A percentile compares a stretch with the other conserved stretches of the same genome.
Evolutionary conservation across 768 basidiomycete species (phyloP).

Genomic region (Pleurotus citrinopileatus): DNA sequence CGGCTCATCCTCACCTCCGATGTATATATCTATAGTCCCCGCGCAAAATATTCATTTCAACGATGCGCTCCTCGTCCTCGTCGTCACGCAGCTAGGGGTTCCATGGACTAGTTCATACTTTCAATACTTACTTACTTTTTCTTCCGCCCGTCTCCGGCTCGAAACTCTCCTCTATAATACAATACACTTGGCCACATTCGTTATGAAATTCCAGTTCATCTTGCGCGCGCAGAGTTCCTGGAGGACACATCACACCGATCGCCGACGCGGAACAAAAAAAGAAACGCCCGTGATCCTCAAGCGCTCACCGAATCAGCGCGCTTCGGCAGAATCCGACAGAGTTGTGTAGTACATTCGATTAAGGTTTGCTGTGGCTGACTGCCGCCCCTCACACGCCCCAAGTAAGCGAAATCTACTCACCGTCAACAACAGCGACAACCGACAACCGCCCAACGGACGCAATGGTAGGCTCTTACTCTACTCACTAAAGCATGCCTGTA

Average conservation of each 20-base stretch:
- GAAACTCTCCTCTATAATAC: too few relatives aligned
- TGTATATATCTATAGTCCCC: too few relatives aligned
- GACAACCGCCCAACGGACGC: constrained; percentile 1
- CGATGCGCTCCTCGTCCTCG: not conserved
- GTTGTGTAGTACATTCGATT: constrained; percentile 5
- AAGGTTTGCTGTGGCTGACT: constrained; percentile 6
- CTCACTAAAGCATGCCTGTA: not conserved
- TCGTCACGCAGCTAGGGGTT: too few relatives aligned
- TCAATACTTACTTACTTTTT: too few relatives aligned
- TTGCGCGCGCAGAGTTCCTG: too few relatives aligned
- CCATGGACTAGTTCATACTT: too few relatives aligned
- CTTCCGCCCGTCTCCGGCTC: too few relatives aligned
- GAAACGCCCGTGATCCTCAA: not conserved
- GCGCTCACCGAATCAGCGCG: not conserved
- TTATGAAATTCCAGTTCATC: too few relatives aligned
- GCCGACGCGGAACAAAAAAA: not conserved
- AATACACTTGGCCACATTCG: too few relatives aligned
- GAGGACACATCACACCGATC: too few relatives aligned
- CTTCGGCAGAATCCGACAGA: not conserved
- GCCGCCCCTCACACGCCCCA: too few relatives aligned
- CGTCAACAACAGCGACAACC: constrained; percentile 11
- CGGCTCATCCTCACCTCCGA: not conserved
- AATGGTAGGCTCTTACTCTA: constrained; percentile 4
- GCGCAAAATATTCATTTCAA: not conserved
- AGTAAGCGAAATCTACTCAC: constrained; percentile 7